A percentile compares a stretch with the other conserved stretches of the same genome.
phyloP scores from a whole-genome alignment of 345 rosid species.

The Odontarrhena argentea region DNA sequence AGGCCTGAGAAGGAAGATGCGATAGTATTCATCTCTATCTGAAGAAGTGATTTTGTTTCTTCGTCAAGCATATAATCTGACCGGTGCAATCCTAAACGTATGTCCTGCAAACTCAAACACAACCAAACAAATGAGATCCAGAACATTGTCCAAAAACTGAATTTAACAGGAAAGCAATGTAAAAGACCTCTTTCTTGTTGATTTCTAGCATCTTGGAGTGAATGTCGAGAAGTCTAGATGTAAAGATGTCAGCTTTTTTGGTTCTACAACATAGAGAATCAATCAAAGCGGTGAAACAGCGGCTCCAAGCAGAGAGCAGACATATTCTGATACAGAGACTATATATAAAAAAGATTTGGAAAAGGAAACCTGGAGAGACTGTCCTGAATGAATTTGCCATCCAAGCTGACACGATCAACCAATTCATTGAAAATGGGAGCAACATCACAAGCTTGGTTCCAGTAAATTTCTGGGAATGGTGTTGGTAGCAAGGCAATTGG shows the following conservation, averaged over 20 bases:
- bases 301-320: constrained; percentile 16
- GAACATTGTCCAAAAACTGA: background rate
- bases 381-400: constrained; percentile 80
- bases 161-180: constrained; percentile 1
- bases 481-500: constrained; percentile 81
- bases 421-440: constrained; percentile 94
- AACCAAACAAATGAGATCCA: background rate
- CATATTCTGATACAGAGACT: background rate
- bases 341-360: background rate
- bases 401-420: constrained; percentile 93
- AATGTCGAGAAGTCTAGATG: constrained; percentile 88
- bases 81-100: constrained; percentile 91
- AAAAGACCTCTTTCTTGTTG: constrained; percentile 79
- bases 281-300: constrained; percentile 2
- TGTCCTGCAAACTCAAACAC: constrained; percentile 58
- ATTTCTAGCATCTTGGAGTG: constrained; percentile 86
- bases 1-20: constrained; percentile 86
- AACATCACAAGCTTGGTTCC: constrained; percentile 84
- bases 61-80: constrained; percentile 99
- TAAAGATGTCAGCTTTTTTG: constrained; percentile 81
- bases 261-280: constrained; percentile 58
- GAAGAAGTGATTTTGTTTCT: constrained; percentile 87
- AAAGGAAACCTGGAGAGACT: constrained; percentile 68
- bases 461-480: constrained; percentile 67
- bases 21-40: constrained; percentile 91